Evolutionary conservation across 2,329 filamentous ascomycete species (phyloP).

Genomic region (Phyllosticta citribraziliensis): DNA sequence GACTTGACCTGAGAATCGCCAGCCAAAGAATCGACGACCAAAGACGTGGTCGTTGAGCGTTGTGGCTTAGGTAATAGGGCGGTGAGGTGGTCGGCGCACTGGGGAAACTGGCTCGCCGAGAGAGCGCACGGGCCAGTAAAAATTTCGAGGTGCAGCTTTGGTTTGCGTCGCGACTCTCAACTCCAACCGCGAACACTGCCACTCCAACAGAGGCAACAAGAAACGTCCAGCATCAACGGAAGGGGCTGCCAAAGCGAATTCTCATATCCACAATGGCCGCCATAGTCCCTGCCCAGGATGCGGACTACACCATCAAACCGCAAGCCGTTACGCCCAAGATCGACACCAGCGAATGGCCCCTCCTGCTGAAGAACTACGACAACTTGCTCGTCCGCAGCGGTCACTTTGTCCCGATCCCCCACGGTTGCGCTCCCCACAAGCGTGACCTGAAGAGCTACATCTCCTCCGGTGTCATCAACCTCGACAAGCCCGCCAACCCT

Average conservation of each 20-base stretch:
- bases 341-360: constrained; percentile 83
- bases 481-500: constrained; percentile 94
- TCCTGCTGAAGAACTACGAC: constrained; percentile 93
- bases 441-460: constrained; percentile 96
- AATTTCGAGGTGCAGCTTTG: constrained; percentile 7
- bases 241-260: constrained; percentile 2
- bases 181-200: constrained; percentile 2
- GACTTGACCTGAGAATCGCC: too few species aligned
- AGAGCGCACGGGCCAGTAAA: constrained; percentile 7
- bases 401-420: constrained; percentile 93
- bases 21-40: too few species aligned
- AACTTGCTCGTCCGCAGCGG: constrained; percentile 87
- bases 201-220: constrained; percentile 1
- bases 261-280: constrained; percentile 10
- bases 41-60: not conserved
- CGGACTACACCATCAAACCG: constrained; percentile 85
- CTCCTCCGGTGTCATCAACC: constrained; percentile 95
- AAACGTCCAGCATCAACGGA: constrained; percentile 9
- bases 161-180: not conserved
- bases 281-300: constrained; percentile 37
- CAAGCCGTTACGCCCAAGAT: constrained; percentile 64
- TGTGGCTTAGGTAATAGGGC: not conserved
- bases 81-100: not conserved
- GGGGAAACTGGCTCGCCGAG: not conserved
- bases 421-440: constrained; percentile 82